phyloP scores from a whole-genome alignment of 2,329 filamentous ascomycete species.

The Colletotrichum camelliae region DNA sequence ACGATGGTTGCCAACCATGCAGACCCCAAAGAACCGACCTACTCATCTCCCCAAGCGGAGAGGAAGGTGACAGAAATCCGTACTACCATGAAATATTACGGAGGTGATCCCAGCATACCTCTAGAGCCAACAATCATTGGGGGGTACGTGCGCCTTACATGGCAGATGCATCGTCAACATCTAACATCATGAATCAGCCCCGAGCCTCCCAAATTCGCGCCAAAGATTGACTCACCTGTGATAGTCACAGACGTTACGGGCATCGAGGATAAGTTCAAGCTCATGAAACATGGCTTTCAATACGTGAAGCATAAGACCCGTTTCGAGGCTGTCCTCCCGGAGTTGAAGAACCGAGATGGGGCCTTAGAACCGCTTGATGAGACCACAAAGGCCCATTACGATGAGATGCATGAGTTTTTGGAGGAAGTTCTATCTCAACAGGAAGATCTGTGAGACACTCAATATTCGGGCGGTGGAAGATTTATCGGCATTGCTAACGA shows the following conservation, averaged over 20 bases:
- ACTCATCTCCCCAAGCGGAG: neutral
- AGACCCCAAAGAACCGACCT: neutral
- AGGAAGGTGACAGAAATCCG: neutral
- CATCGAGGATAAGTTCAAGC: neutral
- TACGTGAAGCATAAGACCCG: neutral
- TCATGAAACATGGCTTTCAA: neutral
- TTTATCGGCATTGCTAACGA: neutral
- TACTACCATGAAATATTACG: neutral
- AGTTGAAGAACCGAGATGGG: neutral
- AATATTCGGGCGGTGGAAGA: rapidly evolving
- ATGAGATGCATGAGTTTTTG: neutral
- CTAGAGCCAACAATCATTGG: neutral
- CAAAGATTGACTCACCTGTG: neutral
- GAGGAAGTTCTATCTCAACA: neutral
- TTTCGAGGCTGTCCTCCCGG: neutral
- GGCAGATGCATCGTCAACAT: neutral
- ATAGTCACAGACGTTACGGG: neutral
- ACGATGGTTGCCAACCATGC: neutral
- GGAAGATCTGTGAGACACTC: neutral
- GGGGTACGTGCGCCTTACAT: neutral
- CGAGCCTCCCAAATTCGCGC: neutral
- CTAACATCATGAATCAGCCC: neutral
- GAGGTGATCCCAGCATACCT: neutral
- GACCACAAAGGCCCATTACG: neutral
- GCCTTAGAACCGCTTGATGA: neutral